Evolutionary conservation across 2,329 filamentous ascomycete species (phyloP).

Genomic region (Monilinia aucupariae): DNA sequence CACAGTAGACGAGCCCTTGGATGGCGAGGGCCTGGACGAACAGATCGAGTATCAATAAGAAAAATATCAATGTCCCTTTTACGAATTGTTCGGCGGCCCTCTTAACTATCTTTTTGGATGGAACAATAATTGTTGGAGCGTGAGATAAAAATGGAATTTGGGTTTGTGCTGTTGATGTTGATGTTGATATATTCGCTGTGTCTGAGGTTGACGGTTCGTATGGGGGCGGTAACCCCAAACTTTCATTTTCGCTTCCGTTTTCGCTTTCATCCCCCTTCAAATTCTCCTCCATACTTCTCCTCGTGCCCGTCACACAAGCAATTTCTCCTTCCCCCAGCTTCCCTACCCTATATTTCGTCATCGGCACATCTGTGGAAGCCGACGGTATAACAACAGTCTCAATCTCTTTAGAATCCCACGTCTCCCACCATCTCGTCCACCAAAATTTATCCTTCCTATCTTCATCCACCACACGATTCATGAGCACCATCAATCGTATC

Average conservation of each 20-base stretch:
- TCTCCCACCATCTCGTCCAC: background rate
- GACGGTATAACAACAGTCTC: background rate
- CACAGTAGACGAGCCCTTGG: background rate
- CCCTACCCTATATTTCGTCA: background rate
- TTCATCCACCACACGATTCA: background rate
- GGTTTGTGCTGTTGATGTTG: background rate
- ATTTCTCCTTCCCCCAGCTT: no score
- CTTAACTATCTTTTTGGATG: background rate
- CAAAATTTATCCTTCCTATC: background rate
- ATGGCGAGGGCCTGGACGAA: background rate
- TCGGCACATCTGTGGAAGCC: background rate
- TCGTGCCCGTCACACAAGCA: no score
- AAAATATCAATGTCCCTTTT: background rate
- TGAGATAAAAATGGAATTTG: background rate
- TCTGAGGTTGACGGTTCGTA: background rate
- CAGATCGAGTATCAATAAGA: background rate
- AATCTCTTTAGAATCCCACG: background rate
- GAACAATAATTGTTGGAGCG: background rate
- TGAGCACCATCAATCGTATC: background rate
- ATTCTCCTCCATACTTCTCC: background rate
- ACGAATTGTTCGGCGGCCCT: background rate
- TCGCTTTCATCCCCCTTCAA: background rate
- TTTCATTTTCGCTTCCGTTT: background rate
- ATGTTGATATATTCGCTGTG: background rate
- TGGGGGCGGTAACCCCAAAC: background rate